Conservation (phyloP, 1,139 yeast species). For the Hansenula lynferdii region DNA sequence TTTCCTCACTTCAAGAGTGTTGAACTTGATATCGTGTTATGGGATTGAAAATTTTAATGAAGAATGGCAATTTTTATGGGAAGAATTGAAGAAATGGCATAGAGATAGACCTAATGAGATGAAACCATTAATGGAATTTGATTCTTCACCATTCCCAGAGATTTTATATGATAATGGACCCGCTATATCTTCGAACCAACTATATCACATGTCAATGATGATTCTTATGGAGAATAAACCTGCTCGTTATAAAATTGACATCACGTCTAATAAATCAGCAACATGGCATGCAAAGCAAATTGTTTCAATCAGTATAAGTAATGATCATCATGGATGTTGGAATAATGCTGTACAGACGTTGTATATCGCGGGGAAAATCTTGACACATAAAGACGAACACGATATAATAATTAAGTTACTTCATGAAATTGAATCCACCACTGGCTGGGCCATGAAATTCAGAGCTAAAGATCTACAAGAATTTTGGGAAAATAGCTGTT, state of each 20-base stretch:
- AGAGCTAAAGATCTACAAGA: slow-evolving; percentile 31
- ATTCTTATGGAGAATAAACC: slow-evolving; percentile 37
- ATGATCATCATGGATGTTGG: slow-evolving; percentile 35
- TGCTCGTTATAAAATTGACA: slow-evolving; percentile 24
- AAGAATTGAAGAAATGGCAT: slow-evolving; percentile 33
- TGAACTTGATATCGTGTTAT: slow-evolving; percentile 25
- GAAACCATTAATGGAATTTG: slow-evolving; percentile 27
- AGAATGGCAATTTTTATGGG: slow-evolving; percentile 34
- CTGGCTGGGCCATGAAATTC: slow-evolving; percentile 38
- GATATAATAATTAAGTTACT: slow-evolving; percentile 28
- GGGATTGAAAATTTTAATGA: slow-evolving; percentile 24
- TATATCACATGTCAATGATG: slow-evolving; percentile 37
- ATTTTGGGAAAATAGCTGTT: slow-evolving; percentile 26
- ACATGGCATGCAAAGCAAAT: slow-evolving; percentile 40
- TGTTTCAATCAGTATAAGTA: slow-evolving; percentile 32
- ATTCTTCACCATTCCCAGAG: slow-evolving; percentile 31
- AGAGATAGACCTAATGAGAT: slow-evolving; percentile 28
- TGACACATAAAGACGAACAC: slow-evolving; percentile 36
- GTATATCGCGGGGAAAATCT: slow-evolving; percentile 36
- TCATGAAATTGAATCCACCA: slow-evolving; percentile 29
- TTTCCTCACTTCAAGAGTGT: slow-evolving; percentile 31
- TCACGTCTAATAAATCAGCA: slow-evolving; percentile 23
- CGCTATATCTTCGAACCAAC: slow-evolving; percentile 34
- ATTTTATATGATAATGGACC: slow-evolving; percentile 34
- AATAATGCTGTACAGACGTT: slow-evolving; percentile 36